Evolutionary conservation across 2,329 filamentous ascomycete genomes (phyloP), one percentile per base, ranked within the genome.

Genomic region (Juglanconis juglandina): DNA sequence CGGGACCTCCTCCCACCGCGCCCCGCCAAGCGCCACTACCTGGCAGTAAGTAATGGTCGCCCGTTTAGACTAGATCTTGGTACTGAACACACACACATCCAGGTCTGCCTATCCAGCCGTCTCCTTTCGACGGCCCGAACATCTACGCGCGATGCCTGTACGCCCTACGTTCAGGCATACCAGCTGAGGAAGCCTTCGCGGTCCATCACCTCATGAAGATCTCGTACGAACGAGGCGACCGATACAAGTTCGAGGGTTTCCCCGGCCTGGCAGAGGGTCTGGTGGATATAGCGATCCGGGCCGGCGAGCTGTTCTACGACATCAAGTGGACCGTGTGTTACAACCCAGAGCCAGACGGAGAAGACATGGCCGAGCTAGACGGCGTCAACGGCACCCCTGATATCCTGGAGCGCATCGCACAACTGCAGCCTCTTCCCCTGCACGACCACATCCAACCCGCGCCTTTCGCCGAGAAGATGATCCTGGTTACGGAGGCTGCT

Each of bases 151-250:
- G 93, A 48, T 96, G 92, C 64, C 82, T 96, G 42, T 87, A 93
- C 66, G 88, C 93, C 4, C 78, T 99, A 33, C 89, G 90, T 64
- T 96, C 92, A 13, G 86, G 86, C 2, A 85, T 96, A 33, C 83
- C 84, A 3, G 83, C 87, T 11, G 94, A 99, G 71, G 90, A 97
- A 68, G 87, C 91, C n/a, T 98, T 96, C 75, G 94, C 92, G 0
- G 79, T 98, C 10, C 92, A 96, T 68, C 94, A 98, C 68, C 78
- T 98, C 4, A 92, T 98, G 62, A 96, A 96, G 72, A 97, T 98
- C 34, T 97, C 93, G 0, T 95, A 89, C 70, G 93, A 98, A 73
- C 86, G 93, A 48, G 94, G 94, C 50, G 95, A 98, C 72, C 96
- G 96, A 74, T 97, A 96, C 76, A 90, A 91, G 63, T 97, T 98